Evolutionary conservation across 176 grass and related monocot species (phyloP).

Genomic region (Phragmites australis): DNA sequence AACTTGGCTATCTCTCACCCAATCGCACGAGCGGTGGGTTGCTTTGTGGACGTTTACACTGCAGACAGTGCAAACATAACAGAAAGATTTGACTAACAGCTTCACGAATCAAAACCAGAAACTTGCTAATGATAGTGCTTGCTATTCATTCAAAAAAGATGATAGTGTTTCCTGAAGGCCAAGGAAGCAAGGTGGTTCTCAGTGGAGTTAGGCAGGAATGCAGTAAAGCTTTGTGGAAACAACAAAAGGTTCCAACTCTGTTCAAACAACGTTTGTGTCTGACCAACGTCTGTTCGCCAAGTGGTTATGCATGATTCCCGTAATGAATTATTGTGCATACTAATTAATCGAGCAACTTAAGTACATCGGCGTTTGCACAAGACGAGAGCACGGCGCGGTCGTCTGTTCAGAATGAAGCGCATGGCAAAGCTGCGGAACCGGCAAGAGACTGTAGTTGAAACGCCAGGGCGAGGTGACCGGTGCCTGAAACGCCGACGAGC

Average conservation of each 20-base stretch:
- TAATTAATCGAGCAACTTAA: not conserved
- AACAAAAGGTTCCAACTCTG: not conserved
- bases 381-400: too few species aligned
- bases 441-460: not conserved
- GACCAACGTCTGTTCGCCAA: not conserved
- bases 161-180: too few species aligned
- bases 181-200: not conserved
- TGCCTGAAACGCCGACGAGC: constrained; percentile 14
- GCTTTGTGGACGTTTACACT: not conserved
- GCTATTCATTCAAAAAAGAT: too few species aligned
- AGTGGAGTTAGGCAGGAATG: not conserved
- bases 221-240: not conserved
- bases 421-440: not conserved
- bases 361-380: not conserved
- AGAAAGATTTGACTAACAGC: not conserved
- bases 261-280: constrained; percentile 1
- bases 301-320: not conserved
- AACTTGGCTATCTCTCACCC: not conserved
- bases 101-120: not conserved
- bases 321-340: not conserved
- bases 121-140: constrained; percentile 19
- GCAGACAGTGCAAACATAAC: not conserved
- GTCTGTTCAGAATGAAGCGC: too few species aligned
- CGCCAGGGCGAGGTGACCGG: not conserved
- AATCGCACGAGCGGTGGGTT: not conserved